Base-by-base conservation (phyloP, 1,284 basidiomycete genomes). In the Veloboletus limbatus region DNA sequence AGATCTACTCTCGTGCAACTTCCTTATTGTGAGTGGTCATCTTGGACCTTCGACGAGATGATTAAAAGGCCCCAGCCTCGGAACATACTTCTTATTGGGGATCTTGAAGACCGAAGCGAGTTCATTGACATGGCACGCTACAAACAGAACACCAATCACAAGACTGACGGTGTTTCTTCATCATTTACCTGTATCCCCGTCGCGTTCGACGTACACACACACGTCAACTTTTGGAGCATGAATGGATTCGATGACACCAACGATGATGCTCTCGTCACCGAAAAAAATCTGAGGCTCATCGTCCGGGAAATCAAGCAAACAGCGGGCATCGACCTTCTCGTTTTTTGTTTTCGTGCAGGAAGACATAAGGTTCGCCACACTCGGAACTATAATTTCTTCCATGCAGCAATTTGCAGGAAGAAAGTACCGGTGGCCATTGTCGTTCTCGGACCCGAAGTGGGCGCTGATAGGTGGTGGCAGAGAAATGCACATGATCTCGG, bases 271-370 rank as follows among this genome's bases (percentile, higher is more conserved):
- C 41, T 57, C 43, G 20, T 50, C 20, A 59, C 61, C 0, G 43
- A 45, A 13, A 39, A 41, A 27, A 51, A 43, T 21, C 34, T 63
- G 1, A 62, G 47, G 28, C 35, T 39, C 10, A 31, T 62, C 22
- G 32, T 60, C 9, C 54, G 48, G 9, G 54, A 57, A 9, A 57
- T 73, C 30, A 51, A 54, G 2, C 45, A 50, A 31, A 44, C 35
- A 11, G 36, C 38, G 2, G 58, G 64, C 8, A 44, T 66, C 10
- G 47, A 60, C 21, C 58, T 65, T 16, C 55, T 64, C 27, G 26
- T 61, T 11, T 61, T 58, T 25, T 60, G 58, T 41, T 58, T 62
- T 14, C 60, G 58, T 16, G 60, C 49, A 6, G 56, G 61, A 18
- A 63, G 60, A 43, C 49, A 45, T 4, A 50, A 41, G 30, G 4